These are phyloP conservation scores for Boletus rufocinnamomeus DNA, from an alignment of 768 basidiomycete genomes.

Conservation along the genomic window DNA sequence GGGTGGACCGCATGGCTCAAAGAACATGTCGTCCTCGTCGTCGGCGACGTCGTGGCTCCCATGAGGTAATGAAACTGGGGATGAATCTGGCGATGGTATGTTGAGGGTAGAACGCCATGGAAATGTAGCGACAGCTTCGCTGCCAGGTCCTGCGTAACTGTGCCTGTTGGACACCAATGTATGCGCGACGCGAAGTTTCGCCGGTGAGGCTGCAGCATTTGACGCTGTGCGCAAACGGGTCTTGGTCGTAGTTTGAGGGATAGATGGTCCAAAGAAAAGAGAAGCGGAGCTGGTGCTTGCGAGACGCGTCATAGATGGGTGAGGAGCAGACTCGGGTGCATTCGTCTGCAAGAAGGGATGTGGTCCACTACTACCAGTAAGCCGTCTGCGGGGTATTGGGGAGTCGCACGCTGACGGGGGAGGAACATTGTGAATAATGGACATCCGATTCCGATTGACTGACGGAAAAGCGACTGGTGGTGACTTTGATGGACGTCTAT, in stretches of 20 bases:
- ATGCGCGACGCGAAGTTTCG: conserved; percentile 20
- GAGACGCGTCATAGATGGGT: conserved; percentile 49
- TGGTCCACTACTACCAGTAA: conserved; percentile 41
- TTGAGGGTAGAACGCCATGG: conserved; percentile 41
- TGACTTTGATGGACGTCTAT: conserved; percentile 12
- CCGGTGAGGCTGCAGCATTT: conserved; percentile 11
- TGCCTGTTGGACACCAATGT: conserved; percentile 52
- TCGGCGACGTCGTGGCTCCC: conserved; percentile 32
- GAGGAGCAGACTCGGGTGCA: conserved; percentile 27
- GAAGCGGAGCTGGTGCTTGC: conserved; percentile 58
- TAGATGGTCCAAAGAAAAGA: conserved; percentile 62
- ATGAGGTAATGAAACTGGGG: conserved; percentile 40
- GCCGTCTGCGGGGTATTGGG: conserved; percentile 55
- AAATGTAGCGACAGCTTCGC: conserved; percentile 31
- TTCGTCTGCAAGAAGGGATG: conserved; percentile 35
- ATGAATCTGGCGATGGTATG: conserved; percentile 53
- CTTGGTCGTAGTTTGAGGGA: conserved; percentile 31
- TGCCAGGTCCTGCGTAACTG: conserved; percentile 60
- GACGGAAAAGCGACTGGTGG: conserved; percentile 40
- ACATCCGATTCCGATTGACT: conserved; percentile 40
- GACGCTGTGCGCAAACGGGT: conserved; percentile 28
- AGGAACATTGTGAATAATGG: conserved; percentile 35
- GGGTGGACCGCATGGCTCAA: conserved; percentile 43
- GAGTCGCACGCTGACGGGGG: conserved; percentile 55
- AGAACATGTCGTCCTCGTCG: conserved; percentile 61